phyloP scores from a whole-genome alignment of 108 stramenopile species.

The Nannochloropsis salina region DNA sequence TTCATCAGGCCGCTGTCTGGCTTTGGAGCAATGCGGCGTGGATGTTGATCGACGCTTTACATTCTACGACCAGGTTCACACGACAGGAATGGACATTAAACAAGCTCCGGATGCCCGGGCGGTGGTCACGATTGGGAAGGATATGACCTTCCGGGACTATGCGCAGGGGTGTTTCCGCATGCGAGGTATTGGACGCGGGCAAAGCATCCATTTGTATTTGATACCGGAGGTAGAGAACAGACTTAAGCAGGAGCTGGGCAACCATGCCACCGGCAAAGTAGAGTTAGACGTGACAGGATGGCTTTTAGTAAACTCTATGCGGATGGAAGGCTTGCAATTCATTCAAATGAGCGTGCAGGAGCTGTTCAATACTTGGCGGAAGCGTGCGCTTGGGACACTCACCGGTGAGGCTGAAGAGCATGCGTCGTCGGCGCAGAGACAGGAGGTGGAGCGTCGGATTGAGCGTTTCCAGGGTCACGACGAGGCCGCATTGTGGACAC shows the following conservation, averaged over 20 bases:
- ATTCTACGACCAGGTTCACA: slow-evolving; percentile 93
- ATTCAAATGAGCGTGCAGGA: slow-evolving; percentile 86
- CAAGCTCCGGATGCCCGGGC: slow-evolving; percentile 83
- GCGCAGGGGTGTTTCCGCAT: slow-evolving; percentile 94
- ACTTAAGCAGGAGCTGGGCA: slow-evolving; percentile 36
- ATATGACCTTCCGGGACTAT: slow-evolving; percentile 95
- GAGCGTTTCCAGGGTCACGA: not conserved
- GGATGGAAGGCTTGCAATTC: slow-evolving; percentile 94
- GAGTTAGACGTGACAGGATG: slow-evolving; percentile 81
- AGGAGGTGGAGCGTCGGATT: not conserved
- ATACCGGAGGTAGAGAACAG: slow-evolving; percentile 80
- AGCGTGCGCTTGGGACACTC: slow-evolving; percentile 60
- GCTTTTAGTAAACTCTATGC: slow-evolving; percentile 95
- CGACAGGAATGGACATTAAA: slow-evolving; percentile 96
- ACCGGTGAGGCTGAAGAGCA: not conserved
- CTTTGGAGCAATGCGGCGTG: slow-evolving; percentile 76
- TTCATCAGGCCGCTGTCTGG: slow-evolving; percentile 56
- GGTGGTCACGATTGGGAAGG: slow-evolving; percentile 86
- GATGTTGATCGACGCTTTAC: slow-evolving; percentile 78
- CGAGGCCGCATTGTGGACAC: not conserved
- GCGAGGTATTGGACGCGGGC: slow-evolving; percentile 89
- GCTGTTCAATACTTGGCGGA: slow-evolving; percentile 86
- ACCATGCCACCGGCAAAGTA: not conserved
- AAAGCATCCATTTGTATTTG: slow-evolving; percentile 78
- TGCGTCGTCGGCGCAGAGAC: not conserved